phyloP scores from a whole-genome alignment of 768 basidiomycete genomes.

The Brasilioporus rufonigricans region DNA sequence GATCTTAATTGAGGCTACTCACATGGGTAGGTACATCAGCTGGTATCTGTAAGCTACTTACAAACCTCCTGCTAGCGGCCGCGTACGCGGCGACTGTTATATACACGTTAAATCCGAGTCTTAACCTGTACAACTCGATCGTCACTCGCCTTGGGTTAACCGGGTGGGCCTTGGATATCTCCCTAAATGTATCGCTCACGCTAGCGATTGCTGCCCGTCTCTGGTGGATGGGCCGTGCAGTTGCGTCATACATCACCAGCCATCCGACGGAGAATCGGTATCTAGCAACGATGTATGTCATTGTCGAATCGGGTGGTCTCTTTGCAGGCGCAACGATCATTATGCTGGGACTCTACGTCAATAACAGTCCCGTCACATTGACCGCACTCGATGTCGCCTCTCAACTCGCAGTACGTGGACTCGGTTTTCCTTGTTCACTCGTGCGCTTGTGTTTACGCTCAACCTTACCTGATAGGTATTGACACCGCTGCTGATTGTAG shows the following conservation, averaged over 20 bases:
- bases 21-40: background rate
- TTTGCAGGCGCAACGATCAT: conserved; percentile 1
- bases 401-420: background rate
- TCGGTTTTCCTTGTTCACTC: background rate
- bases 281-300: background rate
- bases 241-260: background rate
- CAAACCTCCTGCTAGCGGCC: background rate
- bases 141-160: background rate
- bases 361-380: background rate
- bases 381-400: background rate
- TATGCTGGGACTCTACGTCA: background rate
- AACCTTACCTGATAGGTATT: background rate
- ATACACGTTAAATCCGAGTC: background rate
- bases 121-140: background rate
- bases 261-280: background rate
- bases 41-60: background rate
- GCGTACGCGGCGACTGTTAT: background rate
- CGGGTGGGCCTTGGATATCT: background rate
- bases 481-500: conserved; percentile 1
- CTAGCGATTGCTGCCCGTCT: background rate
- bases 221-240: background rate
- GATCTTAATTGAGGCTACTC: background rate
- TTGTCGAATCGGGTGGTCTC: background rate
- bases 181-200: background rate
- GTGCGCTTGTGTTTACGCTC: too few species aligned